Evolutionary conservation across 1,139 yeast genomes (phyloP), one percentile per base, ranked within the genome.

Genomic region (Cylindricascospora bacillispora): DNA sequence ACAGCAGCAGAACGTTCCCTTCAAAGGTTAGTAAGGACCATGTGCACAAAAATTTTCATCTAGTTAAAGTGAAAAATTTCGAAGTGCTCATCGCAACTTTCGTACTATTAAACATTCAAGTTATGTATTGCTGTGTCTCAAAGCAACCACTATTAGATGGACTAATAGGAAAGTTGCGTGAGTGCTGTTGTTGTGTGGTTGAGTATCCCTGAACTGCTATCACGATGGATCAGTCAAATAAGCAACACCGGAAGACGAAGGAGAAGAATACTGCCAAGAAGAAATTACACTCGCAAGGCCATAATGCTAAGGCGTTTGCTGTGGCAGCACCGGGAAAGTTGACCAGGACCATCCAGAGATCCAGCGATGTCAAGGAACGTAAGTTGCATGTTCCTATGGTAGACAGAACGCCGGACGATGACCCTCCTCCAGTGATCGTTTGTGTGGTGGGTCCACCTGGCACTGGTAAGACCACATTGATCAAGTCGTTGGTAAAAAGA

Each of bases 381-480:
- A 80, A 74, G 52, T 67, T 80, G 49, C 98, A 89, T 63, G 95
- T 86, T 17, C 98, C 98, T 11, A 85, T 89, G 95, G 80, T 89
- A 30, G 95, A 89, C 51, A 67, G 98, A 46, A 85, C 97, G 0
- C 97, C 98, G 0, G 98, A 89, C 34, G 95, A 86, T 46, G 92
- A 79, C 49, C 95, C 98, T 1, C 97, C 98, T 22, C 98, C 98
- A 32, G 79, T 89, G 14, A 76, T 92, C 34, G 83, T 92, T 22
- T 95, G 95, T 0, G 94, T 89, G 5, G 95, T 89, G 12, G 99
- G 99, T 0, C 99, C 99, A 6, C 95, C 95, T 6, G 99, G 99
- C 7, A 89, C 97, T 1, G 99, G 99, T 40, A 92, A 92, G 53
- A 73, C 95, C 13, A 89, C 98, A 1, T 65, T 92, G 49, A 83